Evolutionary conservation across 208 protist genomes (phyloP).

Genomic region (Wallacemonas sp.): DNA sequence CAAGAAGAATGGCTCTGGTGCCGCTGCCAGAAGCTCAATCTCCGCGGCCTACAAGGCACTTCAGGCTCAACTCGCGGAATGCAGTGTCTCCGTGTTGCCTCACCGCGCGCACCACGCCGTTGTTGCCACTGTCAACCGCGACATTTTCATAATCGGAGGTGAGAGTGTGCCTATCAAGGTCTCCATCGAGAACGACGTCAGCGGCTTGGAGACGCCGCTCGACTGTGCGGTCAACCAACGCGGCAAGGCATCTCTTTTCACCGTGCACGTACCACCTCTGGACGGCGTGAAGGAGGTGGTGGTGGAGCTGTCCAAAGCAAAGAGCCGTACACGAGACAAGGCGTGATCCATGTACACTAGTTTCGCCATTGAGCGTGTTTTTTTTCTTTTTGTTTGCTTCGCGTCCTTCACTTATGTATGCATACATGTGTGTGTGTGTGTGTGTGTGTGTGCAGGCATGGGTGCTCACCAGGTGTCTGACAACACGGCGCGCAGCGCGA

Average conservation of each 20-base stretch:
- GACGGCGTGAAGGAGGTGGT: background rate
- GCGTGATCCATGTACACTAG: slow-evolving; percentile 1
- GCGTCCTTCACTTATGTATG: background rate
- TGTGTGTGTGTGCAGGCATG: no score
- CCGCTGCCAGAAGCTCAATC: background rate
- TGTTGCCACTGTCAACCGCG: slow-evolving; percentile 28
- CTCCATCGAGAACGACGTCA: background rate
- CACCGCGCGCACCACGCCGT: slow-evolving; percentile 34
- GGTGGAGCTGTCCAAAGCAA: slow-evolving; percentile 1
- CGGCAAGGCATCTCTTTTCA: slow-evolving; percentile 7
- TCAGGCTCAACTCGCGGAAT: background rate
- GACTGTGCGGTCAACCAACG: background rate
- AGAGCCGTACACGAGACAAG: background rate
- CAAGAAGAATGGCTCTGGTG: background rate
- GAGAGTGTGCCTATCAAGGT: background rate
- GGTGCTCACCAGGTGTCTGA: no score
- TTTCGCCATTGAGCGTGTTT: no score
- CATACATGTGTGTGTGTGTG: no score
- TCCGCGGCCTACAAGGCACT: background rate
- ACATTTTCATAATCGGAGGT: slow-evolving; percentile 59
- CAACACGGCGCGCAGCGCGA: no score
- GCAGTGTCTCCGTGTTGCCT: slow-evolving; percentile 11
- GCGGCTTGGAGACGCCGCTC: background rate
- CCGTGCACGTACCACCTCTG: slow-evolving; percentile 15
- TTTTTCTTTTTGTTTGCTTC: slow-evolving; percentile 17